A percentile compares a stretch with the other conserved stretches of the same genome.
These are phyloP conservation scores for Dendrobium chrysotoxum DNA, from an alignment of 106 monocot species.

Conservation along the genomic window DNA sequence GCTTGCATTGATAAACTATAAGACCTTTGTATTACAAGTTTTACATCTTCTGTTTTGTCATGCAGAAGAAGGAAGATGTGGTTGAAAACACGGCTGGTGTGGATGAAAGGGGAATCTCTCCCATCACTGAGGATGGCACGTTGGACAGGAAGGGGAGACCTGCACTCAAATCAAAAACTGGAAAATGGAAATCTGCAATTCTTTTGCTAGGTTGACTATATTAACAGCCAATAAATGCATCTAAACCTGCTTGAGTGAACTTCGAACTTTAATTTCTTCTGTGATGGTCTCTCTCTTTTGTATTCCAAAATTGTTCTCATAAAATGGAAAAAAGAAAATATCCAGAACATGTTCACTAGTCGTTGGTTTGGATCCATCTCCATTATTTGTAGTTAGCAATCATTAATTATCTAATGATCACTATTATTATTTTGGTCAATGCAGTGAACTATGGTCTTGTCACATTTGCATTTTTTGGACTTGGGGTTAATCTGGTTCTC, in stretches of 20 bases:
- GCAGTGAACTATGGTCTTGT: conserved; percentile 74
- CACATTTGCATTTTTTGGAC: conserved; percentile 70
- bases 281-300: too few relatives aligned
- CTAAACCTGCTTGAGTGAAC: background rate
- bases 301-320: too few relatives aligned
- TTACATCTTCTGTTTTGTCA: background rate
- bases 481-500: conserved; percentile 74
- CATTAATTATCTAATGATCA: background rate
- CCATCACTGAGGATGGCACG: conserved; percentile 48
- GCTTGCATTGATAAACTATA: background rate
- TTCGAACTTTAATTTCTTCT: too few relatives aligned
- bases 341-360: too few relatives aligned
- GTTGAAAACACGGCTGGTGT: background rate
- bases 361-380: too few relatives aligned
- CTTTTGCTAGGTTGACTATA: conserved; percentile 36
- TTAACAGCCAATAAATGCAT: background rate
- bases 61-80: conserved; percentile 7
- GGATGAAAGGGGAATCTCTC: conserved; percentile 14
- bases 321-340: too few relatives aligned
- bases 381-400: too few relatives aligned
- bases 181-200: conserved; percentile 43
- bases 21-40: background rate
- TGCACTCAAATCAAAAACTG: conserved; percentile 43
- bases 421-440: conserved; percentile 1
- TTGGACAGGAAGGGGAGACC: conserved; percentile 46